phyloP scores from a whole-genome alignment of 805 yeast genomes.

The Henningerozyma blattae region DNA sequence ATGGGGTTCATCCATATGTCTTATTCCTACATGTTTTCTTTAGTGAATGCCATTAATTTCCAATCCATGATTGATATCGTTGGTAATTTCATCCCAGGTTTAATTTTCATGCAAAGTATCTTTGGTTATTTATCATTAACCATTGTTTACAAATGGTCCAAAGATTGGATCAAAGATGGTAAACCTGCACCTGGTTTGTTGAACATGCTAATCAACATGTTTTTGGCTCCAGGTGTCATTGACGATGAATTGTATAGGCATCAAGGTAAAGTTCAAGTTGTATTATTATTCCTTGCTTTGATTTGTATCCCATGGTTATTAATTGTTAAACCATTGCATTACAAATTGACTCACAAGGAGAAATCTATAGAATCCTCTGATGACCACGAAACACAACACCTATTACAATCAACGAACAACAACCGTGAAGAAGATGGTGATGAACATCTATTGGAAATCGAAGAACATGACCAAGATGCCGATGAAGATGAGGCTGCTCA shows the following conservation, averaged over 20 bases:
- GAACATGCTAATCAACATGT: slow-evolving; percentile 68
- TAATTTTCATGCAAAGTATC: slow-evolving; percentile 63
- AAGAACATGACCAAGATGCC: slow-evolving; percentile 14
- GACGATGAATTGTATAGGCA: slow-evolving; percentile 57
- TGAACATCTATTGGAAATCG: slow-evolving; percentile 31
- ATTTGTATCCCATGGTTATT: slow-evolving; percentile 69
- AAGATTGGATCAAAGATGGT: slow-evolving; percentile 53
- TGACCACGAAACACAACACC: slow-evolving; percentile 2
- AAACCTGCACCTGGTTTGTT: slow-evolving; percentile 61
- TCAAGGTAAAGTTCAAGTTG: slow-evolving; percentile 48
- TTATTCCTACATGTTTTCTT: slow-evolving; percentile 55
- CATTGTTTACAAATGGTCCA: slow-evolving; percentile 63
- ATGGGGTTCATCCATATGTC: slow-evolving; percentile 72
- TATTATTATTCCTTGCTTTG: slow-evolving; percentile 45
- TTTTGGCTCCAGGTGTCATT: slow-evolving; percentile 56
- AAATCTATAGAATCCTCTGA: slow-evolving; percentile 19
- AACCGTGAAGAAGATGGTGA: slow-evolving; percentile 7
- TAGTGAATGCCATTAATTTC: slow-evolving; percentile 49
- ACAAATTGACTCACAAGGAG: slow-evolving; percentile 27
- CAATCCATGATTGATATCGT: slow-evolving; percentile 50
- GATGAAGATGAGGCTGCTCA: slow-evolving; percentile 33
- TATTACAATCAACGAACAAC: slow-evolving; percentile 5
- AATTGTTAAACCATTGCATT: slow-evolving; percentile 48
- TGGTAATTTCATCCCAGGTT: slow-evolving; percentile 65
- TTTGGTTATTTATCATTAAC: slow-evolving; percentile 60